Conservation (phyloP, 2,329 filamentous ascomycete genomes). For the Blumeria hordei region DNA sequence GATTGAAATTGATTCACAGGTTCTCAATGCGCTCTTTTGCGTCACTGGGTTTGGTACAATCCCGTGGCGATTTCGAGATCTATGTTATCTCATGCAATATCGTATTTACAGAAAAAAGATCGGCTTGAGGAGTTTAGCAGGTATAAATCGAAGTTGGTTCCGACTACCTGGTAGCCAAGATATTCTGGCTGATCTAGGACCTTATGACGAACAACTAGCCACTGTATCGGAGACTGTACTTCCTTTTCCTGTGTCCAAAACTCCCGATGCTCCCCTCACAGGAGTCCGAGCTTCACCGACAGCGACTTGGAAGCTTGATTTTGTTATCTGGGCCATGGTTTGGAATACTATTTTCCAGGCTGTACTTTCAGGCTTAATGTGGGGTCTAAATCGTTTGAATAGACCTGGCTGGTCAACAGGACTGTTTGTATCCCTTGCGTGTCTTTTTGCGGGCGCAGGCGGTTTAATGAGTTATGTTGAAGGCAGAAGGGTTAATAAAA, state of each 20-base stretch:
- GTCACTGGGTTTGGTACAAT: constrained; percentile 66
- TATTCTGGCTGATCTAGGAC: constrained; percentile 28
- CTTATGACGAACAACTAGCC: constrained; percentile 21
- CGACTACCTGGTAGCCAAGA: constrained; percentile 41
- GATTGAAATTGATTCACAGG: constrained; percentile 69
- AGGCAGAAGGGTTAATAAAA: constrained; percentile 43
- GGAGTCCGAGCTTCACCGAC: constrained; percentile 45
- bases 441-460: constrained; percentile 39
- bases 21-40: constrained; percentile 66
- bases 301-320: constrained; percentile 50
- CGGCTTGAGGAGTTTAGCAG: constrained; percentile 43
- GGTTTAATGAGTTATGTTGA: constrained; percentile 49
- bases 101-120: constrained; percentile 26
- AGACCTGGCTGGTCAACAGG: constrained; percentile 64
- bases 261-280: constrained; percentile 44
- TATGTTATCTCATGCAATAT: constrained; percentile 48
- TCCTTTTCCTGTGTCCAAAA: constrained; percentile 38
- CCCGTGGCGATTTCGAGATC: constrained; percentile 63
- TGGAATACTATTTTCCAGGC: constrained; percentile 59
- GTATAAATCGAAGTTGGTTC: constrained; percentile 54
- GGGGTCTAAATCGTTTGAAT: constrained; percentile 47
- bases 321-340: constrained; percentile 56
- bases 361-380: constrained; percentile 59
- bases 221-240: constrained; percentile 22
- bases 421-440: constrained; percentile 52